Evolutionary conservation across 371 early-diverging fungal genomes (phyloP), one percentile per base, ranked within the genome.

Genomic region (Rhizopus microsporus): DNA sequence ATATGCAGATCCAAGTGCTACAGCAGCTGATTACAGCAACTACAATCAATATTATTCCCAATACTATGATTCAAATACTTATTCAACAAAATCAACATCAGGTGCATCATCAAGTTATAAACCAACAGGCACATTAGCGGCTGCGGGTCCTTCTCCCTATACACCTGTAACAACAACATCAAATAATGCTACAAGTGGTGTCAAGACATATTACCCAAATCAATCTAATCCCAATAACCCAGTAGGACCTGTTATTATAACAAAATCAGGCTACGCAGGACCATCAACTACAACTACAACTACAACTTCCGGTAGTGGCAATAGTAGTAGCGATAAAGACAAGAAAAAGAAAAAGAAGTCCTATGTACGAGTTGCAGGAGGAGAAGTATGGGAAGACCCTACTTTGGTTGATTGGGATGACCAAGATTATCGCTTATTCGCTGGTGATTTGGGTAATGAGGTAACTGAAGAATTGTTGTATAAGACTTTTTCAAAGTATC

Each of bases 381-480:
- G 97, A 10, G 89, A 94, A 71, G 83, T 91, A 9, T 98, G 98
- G 98, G 93, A 94, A 63, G 98, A 98, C 62, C 65, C 81, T n/a
- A 86, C 94, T 4, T 69, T 98, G 38, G 76, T 78, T 40, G 94
- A 95, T 39, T 98, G 97, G 95, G 94, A 95, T 55, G 75, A 83
- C 12, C 92, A 91, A 51, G 95, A 93, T 62, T 95, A 84, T 72
- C 77, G 95, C 15, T 61, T 95, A 39, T 95, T 93, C 70, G 88
- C 86, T 57, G 95, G 95, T 51, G 92, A 93, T 77, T 67, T 95
- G 30, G 94, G 94, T 37, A 92, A 91, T 62, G 95, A 95, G 63
- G 91, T 92, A 23, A 90, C 85, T 0, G 93, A 93, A 62, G 92
- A 92, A 31, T 47, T 87, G n/a, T 75, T 93, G 45, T 71, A 72